Base-by-base conservation (phyloP, 148 eudicot genomes). In the Mesembryanthemum crystallinum region DNA sequence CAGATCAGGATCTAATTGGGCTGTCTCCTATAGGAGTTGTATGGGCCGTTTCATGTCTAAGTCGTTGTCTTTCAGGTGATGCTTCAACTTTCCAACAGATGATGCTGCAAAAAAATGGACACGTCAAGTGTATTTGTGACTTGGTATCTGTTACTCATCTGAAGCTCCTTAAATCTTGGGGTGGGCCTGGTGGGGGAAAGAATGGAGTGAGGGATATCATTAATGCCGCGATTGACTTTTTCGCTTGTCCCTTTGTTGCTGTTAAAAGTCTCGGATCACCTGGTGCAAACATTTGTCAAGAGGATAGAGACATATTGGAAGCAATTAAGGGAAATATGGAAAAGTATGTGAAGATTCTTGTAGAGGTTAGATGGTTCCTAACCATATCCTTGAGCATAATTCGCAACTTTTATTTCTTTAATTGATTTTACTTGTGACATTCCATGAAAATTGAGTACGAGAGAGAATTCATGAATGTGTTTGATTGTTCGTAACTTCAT, bases 161-260 rank as follows among this genome's bases (percentile, higher is more conserved):
- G 70, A 89, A 86, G 80, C 88, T 91, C 70, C 78, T 92, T 37
- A 83, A 82, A 77, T 81, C 82, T 42, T 92, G 98, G 99, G 74
- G 71, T 81, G 97, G 98, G 64, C 89, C 99, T 74, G 90, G 99
- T 78, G 98, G 97, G 39, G 98, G 99, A 39, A 89, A 84, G 76
- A 79, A 63, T 62, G 99, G 99, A 57, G 83, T 83, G 52, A 86
- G 85, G 73, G 93, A 91, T 77, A 74, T 80, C 49, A 84, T 89
- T 77, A 89, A 92, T 87, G 88, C 87, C 10, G 97, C 89, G 67
- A 84, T 95, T 83, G 96, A 95, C 78, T 85, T 92, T 45, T 82
- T 95, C 78, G 98, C 97, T 72, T 95, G 92, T 77, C 99, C 99
- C 73, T 92, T 92, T 84, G 99, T 95, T 58, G 99, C 98, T 25